phyloP scores from a whole-genome alignment of 495 filamentous ascomycete genomes.

The Penicillium bovifimosum region DNA sequence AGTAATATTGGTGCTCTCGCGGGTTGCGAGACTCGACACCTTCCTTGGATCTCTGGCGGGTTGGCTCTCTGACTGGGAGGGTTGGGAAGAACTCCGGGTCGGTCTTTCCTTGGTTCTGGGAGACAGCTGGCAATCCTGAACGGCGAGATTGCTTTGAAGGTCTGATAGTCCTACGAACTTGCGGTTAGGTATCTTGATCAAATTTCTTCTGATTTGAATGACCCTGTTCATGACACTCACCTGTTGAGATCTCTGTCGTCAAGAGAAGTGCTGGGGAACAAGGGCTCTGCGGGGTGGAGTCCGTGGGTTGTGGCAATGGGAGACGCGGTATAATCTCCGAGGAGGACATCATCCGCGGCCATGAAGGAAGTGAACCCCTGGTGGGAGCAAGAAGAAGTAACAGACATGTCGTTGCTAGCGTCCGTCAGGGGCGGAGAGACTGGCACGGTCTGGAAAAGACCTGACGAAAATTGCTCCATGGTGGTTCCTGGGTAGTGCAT shows the following conservation, averaged over 20 bases:
- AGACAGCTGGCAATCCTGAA: constrained; percentile 28
- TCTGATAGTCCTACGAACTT: constrained; percentile 34
- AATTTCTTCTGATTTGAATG: not conserved
- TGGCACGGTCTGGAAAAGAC: constrained; percentile 37
- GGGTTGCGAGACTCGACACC: constrained; percentile 53
- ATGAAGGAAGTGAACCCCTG: constrained; percentile 38
- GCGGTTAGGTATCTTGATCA: constrained; percentile 11
- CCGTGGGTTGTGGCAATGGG: constrained; percentile 32
- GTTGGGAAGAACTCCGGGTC: constrained; percentile 38
- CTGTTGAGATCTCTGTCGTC: constrained; percentile 44
- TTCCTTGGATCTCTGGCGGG: constrained; percentile 45
- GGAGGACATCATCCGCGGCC: constrained; percentile 35
- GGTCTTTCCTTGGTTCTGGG: constrained; percentile 32
- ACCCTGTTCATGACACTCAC: constrained; percentile 23
- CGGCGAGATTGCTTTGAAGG: constrained; percentile 35
- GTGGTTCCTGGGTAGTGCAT: constrained; percentile 35
- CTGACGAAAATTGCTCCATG: constrained; percentile 35
- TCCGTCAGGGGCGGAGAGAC: constrained; percentile 45
- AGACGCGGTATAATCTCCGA: constrained; percentile 36
- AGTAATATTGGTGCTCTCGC: constrained; percentile 73
- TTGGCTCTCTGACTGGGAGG: constrained; percentile 34
- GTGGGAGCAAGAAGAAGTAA: constrained; percentile 42
- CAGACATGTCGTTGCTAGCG: constrained; percentile 42
- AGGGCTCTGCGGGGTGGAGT: constrained; percentile 38
- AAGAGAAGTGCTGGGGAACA: constrained; percentile 39